A percentile compares a stretch with the other conserved stretches of the same genome.
Evolutionary conservation across 768 basidiomycete genomes (phyloP).

Genomic region (Russula virescens): DNA sequence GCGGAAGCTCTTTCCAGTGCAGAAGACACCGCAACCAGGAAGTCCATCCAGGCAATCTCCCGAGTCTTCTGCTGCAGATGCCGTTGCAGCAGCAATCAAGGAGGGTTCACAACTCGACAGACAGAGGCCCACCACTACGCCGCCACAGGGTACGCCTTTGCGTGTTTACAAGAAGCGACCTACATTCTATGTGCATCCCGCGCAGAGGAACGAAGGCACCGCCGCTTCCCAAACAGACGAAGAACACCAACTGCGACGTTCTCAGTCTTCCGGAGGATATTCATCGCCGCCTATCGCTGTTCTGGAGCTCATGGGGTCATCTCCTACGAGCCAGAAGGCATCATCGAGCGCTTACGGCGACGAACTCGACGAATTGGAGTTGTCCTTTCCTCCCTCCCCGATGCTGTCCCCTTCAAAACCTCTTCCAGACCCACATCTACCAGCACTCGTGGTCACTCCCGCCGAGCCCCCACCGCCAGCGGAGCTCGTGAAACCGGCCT

Average conservation of each 20-base stretch:
- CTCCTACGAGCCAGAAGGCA: neutral
- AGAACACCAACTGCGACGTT: neutral
- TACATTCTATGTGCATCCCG: neutral
- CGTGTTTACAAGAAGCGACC: slow-evolving; percentile 7
- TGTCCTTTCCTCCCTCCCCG: slow-evolving; percentile 12
- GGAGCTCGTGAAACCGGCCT: neutral
- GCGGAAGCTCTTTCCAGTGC: neutral
- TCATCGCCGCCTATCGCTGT: slow-evolving; percentile 7
- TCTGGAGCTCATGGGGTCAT: neutral
- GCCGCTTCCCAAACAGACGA: neutral
- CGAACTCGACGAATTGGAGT: slow-evolving; percentile 12
- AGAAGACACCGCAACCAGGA: neutral
- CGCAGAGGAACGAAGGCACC: neutral
- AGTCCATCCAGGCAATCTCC: neutral
- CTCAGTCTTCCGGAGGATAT: neutral
- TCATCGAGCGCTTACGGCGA: neutral
- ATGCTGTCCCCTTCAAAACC: neutral
- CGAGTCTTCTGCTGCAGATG: slow-evolving; percentile 13
- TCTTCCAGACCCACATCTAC: neutral
- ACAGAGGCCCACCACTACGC: neutral
- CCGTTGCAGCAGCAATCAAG: slow-evolving; percentile 15
- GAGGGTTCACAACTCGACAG: slow-evolving; percentile 4
- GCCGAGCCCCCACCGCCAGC: neutral
- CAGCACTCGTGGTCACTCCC: neutral
- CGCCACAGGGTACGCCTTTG: slow-evolving; percentile 3